These are phyloP conservation scores for Fragilaria radians DNA, from an alignment of 108 stramenopile genomes.

Conservation along the genomic window DNA sequence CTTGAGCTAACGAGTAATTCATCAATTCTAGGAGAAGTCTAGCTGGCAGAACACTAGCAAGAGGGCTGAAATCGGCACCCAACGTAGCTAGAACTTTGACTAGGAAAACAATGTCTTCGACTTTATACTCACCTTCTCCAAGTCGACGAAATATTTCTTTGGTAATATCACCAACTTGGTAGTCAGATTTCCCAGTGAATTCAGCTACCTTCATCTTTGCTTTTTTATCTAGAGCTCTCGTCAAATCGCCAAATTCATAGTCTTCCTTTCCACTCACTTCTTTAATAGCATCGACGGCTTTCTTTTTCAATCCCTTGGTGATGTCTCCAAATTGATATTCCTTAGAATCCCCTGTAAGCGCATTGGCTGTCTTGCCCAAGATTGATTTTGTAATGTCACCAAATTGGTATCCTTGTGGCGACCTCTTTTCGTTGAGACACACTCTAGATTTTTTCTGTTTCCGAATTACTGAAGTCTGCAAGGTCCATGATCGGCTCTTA, in stretches of 20 bases:
- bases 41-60: constrained; percentile 12
- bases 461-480: too few species aligned
- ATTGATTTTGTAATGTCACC: constrained; percentile 5
- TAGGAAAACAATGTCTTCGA: constrained; percentile 14
- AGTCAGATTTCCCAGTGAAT: constrained; percentile 16
- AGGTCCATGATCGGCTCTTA: too few species aligned
- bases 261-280: constrained; percentile 6
- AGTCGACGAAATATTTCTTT: constrained; percentile 11
- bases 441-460: too few species aligned
- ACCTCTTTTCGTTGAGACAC: not conserved
- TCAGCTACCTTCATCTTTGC: constrained; percentile 7
- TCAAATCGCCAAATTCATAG: constrained; percentile 27
- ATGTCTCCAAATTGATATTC: constrained; percentile 23
- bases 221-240: not conserved
- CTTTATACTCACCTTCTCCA: constrained; percentile 10
- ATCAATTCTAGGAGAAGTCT: constrained; percentile 14
- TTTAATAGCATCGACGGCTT: not conserved
- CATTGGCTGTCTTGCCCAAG: constrained; percentile 3
- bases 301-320: constrained; percentile 3
- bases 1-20: constrained; percentile 12
- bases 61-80: constrained; percentile 11
- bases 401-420: constrained; percentile 4
- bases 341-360: not conserved
- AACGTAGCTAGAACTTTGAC: constrained; percentile 10
- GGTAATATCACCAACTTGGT: constrained; percentile 16